These are phyloP conservation scores for Apiospora rasikravindrae DNA, from an alignment of 2,329 filamentous ascomycete species.

Conservation along the genomic window DNA sequence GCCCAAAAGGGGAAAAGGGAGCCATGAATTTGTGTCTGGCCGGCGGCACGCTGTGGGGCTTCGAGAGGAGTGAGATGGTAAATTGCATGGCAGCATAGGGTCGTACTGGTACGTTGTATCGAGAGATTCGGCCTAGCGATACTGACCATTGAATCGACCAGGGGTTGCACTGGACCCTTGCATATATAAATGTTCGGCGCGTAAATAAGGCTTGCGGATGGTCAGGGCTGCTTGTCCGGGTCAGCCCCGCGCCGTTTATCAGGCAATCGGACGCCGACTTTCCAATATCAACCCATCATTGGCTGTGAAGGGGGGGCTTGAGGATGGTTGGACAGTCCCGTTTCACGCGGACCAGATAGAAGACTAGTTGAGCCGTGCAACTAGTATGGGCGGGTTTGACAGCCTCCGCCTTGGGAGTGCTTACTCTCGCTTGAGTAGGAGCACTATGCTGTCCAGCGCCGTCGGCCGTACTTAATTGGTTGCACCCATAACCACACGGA, in stretches of 20 bases:
- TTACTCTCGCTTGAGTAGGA: conserved; percentile 1
- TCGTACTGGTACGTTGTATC: conserved; percentile 11
- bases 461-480: neutral
- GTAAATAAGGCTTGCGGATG: conserved; percentile 57
- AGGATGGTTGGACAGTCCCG: conserved; percentile 5
- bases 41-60: neutral
- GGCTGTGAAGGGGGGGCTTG: conserved; percentile 36
- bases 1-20: neutral
- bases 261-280: conserved; percentile 54
- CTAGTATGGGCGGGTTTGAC: neutral
- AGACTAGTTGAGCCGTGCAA: conserved; percentile 3
- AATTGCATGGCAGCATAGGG: conserved; percentile 13
- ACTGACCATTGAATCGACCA: conserved; percentile 18
- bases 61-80: conserved; percentile 14
- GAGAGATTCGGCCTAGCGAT: conserved; percentile 22
- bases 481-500: neutral
- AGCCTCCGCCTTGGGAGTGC: neutral
- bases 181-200: conserved; percentile 50
- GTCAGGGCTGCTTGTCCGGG: conserved; percentile 32
- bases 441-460: neutral
- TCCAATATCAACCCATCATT: conserved; percentile 45
- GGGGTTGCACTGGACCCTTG: conserved; percentile 42
- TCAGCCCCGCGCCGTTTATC: conserved; percentile 46
- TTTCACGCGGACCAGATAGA: neutral
- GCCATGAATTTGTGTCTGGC: conserved; percentile 3